Evolutionary conservation across 108 stramenopile species (phyloP), one percentile per base, ranked within the genome.

Genomic region (Epipyxis sp.): DNA sequence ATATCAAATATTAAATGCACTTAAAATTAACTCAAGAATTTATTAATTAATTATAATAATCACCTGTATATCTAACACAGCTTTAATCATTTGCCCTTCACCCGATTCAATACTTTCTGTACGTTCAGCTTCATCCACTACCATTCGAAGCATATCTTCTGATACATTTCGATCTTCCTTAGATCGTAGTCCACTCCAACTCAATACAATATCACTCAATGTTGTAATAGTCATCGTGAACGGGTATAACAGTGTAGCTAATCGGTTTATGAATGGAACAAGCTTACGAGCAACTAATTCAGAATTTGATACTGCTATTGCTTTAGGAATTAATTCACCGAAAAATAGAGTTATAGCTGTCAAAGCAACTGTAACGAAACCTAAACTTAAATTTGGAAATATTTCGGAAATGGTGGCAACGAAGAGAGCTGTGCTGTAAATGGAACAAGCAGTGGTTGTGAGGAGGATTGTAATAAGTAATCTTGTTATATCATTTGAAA

Each of bases 31-130:
- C n/a, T n/a, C n/a, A n/a, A n/a, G n/a, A n/a, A n/a, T n/a, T n/a
- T n/a, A n/a, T n/a, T n/a, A n/a, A n/a, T n/a, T n/a, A n/a, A n/a
- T n/a, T n/a, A n/a, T n/a, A n/a, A n/a, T n/a, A n/a, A n/a, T 81
- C 95, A n/a, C n/a, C n/a, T n/a, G 94, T 76, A 97, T 84, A 74
- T 95, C 94, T 44, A 97, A 77, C 13, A 97, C 97, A 30, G 93
- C 94, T 82, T 94, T 91, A 77, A 97, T 96, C 97, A 97, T 97
- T 76, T 91, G 92, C 62, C 93, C 94, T 80, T 97, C 95, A 41
- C 90, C 91, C 67, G 88, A 87, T 86, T 96, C 97, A 80, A 97
- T 96, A 13, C 94, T 93, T n/a, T 95, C 97, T 59, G 89, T 87
- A 10, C 92, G 92, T 46, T 92, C 78, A 27, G 95, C 97, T 40